Base-by-base conservation (phyloP, 2,329 filamentous ascomycete genomes). In the Phaeosphaeria sp. region DNA sequence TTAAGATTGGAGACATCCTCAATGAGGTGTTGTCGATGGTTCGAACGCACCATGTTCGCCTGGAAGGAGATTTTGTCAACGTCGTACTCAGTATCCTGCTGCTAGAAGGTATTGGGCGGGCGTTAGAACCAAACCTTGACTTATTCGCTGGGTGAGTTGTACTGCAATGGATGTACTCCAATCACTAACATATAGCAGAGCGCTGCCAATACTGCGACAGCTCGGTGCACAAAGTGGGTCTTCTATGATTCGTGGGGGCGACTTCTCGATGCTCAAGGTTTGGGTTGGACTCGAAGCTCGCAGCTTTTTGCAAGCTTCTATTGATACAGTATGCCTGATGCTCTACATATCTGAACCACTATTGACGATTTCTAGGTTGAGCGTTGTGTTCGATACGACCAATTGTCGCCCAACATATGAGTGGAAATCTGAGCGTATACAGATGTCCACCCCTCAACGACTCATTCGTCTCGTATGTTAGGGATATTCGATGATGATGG, bases 21-120 rank as follows among this genome's bases (percentile, higher is more conserved):
- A 93, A 95, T 71, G 87, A 96, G 67, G 95, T 98, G 0, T 82
- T 99, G 46, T 85, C 85, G 58, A 97, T 99, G 93, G 95, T 99
- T 27, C 87, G 95, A 54, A 82, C 83, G 10, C 95, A 99, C 75
- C 95, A 99, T 73, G 95, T 99, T 3, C 86, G 95, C 9, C 85
- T 99, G 50, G 95, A 99, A 77, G 95, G 95, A 9, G 95, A 99
- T 75, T 99, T 98, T 73, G 93, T 99, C 73, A 99, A 99, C 72
- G 95, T 99, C 4, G 94, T 99, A 27, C 90, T 99, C 57, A 96
- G 92, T 58, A 97, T 98, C 52, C 81, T 99, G 33, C 83, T 99
- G 1, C 83, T 99, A 1, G 95, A 99, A 75, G 95, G 95, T 6
- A 99, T 98, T 70, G 95, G 95, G 0, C 86, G 95, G 60, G 92